Conservation (phyloP, 345 rosid species). For the Rhizophora apiculata region DNA sequence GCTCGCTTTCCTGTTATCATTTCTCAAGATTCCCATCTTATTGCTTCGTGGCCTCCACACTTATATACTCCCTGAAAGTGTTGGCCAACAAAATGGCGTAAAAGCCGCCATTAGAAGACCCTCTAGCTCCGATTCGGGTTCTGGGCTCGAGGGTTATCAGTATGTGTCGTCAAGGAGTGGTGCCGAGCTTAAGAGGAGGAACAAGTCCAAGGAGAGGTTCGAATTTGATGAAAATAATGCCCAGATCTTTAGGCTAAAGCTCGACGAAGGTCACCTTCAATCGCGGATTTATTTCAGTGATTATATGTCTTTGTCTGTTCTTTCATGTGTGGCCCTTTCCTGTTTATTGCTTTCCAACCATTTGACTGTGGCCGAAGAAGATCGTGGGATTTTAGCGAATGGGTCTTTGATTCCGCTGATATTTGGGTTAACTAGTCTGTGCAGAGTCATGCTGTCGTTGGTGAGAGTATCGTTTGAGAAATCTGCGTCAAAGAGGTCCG, state of each 20-base stretch:
- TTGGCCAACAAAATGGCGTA: constrained; percentile 47
- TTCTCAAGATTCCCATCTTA: constrained; percentile 55
- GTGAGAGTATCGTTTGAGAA: constrained; percentile 62
- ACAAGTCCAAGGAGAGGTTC: constrained; percentile 64
- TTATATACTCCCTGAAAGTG: constrained; percentile 85
- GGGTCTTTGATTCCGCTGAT: constrained; percentile 60
- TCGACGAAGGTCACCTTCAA: constrained; percentile 73
- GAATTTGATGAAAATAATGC: constrained; percentile 90
- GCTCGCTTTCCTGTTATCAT: constrained; percentile 47
- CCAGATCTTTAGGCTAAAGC: constrained; percentile 87
- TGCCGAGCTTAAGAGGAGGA: constrained; percentile 44
- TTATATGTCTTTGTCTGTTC: constrained; percentile 45
- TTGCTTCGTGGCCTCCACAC: constrained; percentile 73
- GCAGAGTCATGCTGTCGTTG: constrained; percentile 47
- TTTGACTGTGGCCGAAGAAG: constrained; percentile 23
- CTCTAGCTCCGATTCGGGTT: constrained; percentile 33
- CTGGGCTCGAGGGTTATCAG: constrained; percentile 30
- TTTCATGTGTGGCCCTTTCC: constrained; percentile 43
- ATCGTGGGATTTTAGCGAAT: constrained; percentile 43
- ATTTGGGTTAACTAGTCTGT: constrained; percentile 43
- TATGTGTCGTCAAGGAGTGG: constrained; percentile 35
- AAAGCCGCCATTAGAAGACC: constrained; percentile 76
- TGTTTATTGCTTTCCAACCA: constrained; percentile 46
- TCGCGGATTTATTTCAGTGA: constrained; percentile 62
- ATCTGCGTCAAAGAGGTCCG: constrained; percentile 84